Evolutionary conservation across 2,329 filamentous ascomycete species (phyloP), one percentile per base, ranked within the genome.

Genomic region (Sclerotinia borealis): DNA sequence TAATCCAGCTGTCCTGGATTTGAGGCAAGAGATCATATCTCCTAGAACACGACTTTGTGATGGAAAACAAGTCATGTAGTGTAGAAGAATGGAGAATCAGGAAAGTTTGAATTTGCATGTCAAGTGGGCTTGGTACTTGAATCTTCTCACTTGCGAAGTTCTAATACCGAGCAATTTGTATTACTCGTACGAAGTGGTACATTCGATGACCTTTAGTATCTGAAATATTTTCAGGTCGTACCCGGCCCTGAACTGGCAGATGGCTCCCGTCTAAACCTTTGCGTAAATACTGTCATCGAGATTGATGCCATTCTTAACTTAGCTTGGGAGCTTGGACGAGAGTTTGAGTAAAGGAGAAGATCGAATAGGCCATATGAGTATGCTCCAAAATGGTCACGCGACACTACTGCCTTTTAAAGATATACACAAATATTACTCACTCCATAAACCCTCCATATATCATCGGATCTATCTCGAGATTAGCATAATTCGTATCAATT

Each of bases 361-460:
- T 11, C 39, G n/a, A 25, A 36, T 17, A 45, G 4, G 1, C 13
- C 11, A 4, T n/a, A 4, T 3, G 2, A 2, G 39, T 1, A 45
- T 34, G 29, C 7, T 2, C 1, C 2, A 2, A 34, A 15, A 4
- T 45, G 5, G 8, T 25, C 39, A 56, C n/a, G 41, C 27, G 13
- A 25, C 39, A 56, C 39, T 3, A 19, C 22, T 34, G n/a, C 27
- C 27, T 13, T 19, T 13, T 19, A 8, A 29, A 43, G 22, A 43
- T 54, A 34, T n/a, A 54, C n/a, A 17, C 13, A 43, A 39, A 56
- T 51, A 56, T 31, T 45, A 75, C 84, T 77, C 78, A 91, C 89
- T 95, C 91, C 64, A 88, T 91, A 76, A 95, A 95, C 13, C 90
- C 91, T 63, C 89, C 88, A 81, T 93, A 95, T 71, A 90, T 91